Evolutionary conservation across 495 filamentous ascomycete species (phyloP).

Genomic region (Hyaloscypha hepaticicola): DNA sequence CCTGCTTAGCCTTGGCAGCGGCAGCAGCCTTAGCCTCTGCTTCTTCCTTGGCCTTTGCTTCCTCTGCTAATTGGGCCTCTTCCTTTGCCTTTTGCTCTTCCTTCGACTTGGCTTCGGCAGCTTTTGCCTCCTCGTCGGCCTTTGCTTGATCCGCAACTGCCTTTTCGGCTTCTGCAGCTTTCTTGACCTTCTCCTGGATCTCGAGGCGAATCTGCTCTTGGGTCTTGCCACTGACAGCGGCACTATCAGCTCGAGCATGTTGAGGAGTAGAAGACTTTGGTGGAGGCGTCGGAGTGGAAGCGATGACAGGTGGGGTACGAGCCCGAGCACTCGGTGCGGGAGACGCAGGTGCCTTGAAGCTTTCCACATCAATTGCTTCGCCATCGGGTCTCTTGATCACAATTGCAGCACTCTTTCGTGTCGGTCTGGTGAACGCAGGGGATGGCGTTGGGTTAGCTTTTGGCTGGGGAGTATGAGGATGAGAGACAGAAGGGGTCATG

Average conservation of each 20-base stretch:
- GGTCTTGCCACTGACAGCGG: slow-evolving; percentile 39
- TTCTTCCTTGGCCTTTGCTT: slow-evolving; percentile 66
- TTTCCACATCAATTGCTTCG: slow-evolving; percentile 49
- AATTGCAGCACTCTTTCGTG: slow-evolving; percentile 66
- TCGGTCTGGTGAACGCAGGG: slow-evolving; percentile 55
- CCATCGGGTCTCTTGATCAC: slow-evolving; percentile 78
- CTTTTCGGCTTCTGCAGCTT: slow-evolving; percentile 36
- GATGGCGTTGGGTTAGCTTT: slow-evolving; percentile 60
- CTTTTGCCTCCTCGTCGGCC: slow-evolving; percentile 31
- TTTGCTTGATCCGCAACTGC: slow-evolving; percentile 21
- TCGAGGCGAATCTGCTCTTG: slow-evolving; percentile 50
- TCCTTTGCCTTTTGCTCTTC: slow-evolving; percentile 35
- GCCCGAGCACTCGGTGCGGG: slow-evolving; percentile 45
- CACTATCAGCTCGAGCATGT: slow-evolving; percentile 49
- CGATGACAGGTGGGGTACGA: slow-evolving; percentile 50
- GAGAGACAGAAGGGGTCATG: slow-evolving; percentile 44
- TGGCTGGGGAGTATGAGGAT: slow-evolving; percentile 51
- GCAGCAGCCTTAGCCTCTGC: slow-evolving; percentile 55
- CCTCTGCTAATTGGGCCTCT: slow-evolving; percentile 35
- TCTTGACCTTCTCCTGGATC: slow-evolving; percentile 50
- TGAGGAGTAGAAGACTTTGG: slow-evolving; percentile 44
- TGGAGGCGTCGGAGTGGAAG: slow-evolving; percentile 52
- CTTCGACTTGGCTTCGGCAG: slow-evolving; percentile 28
- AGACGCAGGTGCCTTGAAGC: slow-evolving; percentile 45
- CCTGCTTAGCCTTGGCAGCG: slow-evolving; percentile 44